Evolutionary conservation across 306 rosid species (phyloP).

Genomic region (Vigna radiata): DNA sequence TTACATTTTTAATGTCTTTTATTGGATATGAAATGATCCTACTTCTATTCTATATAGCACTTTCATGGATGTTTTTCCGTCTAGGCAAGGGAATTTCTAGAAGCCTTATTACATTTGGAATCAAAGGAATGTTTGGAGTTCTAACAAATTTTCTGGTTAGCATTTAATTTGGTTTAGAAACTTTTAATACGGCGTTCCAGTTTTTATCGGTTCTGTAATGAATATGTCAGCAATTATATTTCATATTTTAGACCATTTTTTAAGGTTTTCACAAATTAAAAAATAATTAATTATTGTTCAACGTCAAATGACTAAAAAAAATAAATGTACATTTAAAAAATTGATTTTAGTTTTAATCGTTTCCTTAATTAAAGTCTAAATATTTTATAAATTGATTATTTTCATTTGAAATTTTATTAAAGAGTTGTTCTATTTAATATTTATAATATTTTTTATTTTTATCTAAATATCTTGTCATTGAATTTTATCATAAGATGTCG

Average conservation of each 20-base stretch:
- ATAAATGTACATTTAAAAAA: too few species aligned
- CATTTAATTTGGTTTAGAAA: neutral
- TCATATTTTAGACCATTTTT: neutral
- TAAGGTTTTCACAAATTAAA: neutral
- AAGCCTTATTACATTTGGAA: neutral
- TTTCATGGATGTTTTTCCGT: neutral
- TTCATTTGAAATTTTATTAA: too few species aligned
- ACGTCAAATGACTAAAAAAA: too few species aligned
- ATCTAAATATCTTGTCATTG: too few species aligned
- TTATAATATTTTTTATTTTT: too few species aligned
- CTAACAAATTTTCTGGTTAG: neutral
- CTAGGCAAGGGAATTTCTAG: neutral
- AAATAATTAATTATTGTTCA: neutral
- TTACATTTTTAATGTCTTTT: neutral
- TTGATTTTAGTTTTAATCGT: too few species aligned
- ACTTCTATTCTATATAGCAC: too few species aligned
- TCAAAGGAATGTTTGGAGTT: neutral
- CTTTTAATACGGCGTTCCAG: neutral
- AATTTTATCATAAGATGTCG: too few species aligned
- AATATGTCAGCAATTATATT: neutral
- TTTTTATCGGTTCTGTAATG: neutral
- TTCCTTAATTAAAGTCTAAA: too few species aligned
- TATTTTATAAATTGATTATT: too few species aligned
- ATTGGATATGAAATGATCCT: neutral
- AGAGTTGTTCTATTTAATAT: too few species aligned